Percentiles rank a stretch among this genome's conserved stretches.
These are phyloP conservation scores for Rubroboletus satanas DNA, from an alignment of 768 basidiomycete genomes.

Conservation along the genomic window DNA sequence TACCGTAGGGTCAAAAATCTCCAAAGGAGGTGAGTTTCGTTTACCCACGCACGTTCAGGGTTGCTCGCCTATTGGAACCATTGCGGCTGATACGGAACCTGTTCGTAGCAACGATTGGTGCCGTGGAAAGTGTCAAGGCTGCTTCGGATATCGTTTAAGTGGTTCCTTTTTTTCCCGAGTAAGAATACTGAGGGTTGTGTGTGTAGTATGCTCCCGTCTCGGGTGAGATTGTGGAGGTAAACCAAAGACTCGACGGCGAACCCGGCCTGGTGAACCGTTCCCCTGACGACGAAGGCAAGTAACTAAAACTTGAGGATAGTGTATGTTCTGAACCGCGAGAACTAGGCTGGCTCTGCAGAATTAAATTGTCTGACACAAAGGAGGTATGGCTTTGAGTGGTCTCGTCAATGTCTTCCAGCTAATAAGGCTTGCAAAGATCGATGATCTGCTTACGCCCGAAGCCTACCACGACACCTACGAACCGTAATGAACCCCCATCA, in stretches of 20 bases:
- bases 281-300: slow-evolving; percentile 75
- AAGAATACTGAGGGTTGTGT: slow-evolving; percentile 7
- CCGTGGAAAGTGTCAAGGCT: slow-evolving; percentile 95
- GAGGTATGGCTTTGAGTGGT: slow-evolving; percentile 51
- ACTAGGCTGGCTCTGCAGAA: slow-evolving; percentile 94
- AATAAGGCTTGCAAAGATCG: slow-evolving; percentile 44
- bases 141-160: slow-evolving; percentile 85
- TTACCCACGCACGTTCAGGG: neutral
- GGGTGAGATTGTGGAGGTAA: slow-evolving; percentile 77
- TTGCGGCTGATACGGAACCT: slow-evolving; percentile 1
- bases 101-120: slow-evolving; percentile 71
- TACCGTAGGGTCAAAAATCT: slow-evolving; percentile 52
- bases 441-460: slow-evolving; percentile 66
- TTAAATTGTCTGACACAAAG: slow-evolving; percentile 69
- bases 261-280: slow-evolving; percentile 88
- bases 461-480: slow-evolving; percentile 68
- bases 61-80: neutral
- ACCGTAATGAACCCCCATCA: slow-evolving; percentile 20
- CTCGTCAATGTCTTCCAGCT: neutral
- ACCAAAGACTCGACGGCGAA: slow-evolving; percentile 58
- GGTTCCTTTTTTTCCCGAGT: neutral
- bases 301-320: neutral
- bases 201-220: slow-evolving; percentile 88
- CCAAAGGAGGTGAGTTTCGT: slow-evolving; percentile 64
- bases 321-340: neutral